Conservation (phyloP, 768 basidiomycete genomes). For the Panus rudis region DNA sequence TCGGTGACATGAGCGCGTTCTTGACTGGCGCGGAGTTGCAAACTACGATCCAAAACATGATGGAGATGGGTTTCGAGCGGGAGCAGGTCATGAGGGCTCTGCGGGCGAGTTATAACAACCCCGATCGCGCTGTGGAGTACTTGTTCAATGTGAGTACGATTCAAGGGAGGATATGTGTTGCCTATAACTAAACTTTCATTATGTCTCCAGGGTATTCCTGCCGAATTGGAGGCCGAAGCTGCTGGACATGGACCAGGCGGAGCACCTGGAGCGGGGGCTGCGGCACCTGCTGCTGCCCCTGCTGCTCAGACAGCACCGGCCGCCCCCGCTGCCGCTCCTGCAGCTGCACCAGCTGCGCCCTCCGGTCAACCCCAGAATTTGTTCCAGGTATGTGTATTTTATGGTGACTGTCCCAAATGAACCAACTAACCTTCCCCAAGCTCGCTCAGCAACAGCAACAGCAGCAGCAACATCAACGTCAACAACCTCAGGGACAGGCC, state of each 20-base stretch:
- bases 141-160: constrained; percentile 69
- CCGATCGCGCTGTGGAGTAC: constrained; percentile 98
- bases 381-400: constrained; percentile 67
- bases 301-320: constrained; percentile 31
- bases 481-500: constrained; percentile 25
- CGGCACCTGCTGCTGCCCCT: constrained; percentile 30
- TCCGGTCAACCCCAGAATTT: constrained; percentile 68
- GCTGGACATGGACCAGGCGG: constrained; percentile 29
- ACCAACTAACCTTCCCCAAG: constrained; percentile 26
- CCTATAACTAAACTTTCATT: constrained; percentile 5
- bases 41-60: constrained; percentile 71
- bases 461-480: constrained; percentile 29
- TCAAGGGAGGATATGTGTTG: constrained; percentile 1
- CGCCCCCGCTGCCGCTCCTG: constrained; percentile 29
- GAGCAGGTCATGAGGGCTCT: constrained; percentile 82
- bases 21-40: constrained; percentile 74
- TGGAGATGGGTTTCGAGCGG: constrained; percentile 89
- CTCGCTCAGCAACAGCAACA: constrained; percentile 71
- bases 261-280: constrained; percentile 23
- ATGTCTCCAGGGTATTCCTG: constrained; percentile 65
- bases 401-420: neutral
- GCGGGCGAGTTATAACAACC: constrained; percentile 94
- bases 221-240: constrained; percentile 50
- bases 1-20: constrained; percentile 53
- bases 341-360: constrained; percentile 27